These are phyloP conservation scores for Daldinia sp. DNA, from an alignment of 2,329 filamentous ascomycete genomes.

Conservation along the genomic window DNA sequence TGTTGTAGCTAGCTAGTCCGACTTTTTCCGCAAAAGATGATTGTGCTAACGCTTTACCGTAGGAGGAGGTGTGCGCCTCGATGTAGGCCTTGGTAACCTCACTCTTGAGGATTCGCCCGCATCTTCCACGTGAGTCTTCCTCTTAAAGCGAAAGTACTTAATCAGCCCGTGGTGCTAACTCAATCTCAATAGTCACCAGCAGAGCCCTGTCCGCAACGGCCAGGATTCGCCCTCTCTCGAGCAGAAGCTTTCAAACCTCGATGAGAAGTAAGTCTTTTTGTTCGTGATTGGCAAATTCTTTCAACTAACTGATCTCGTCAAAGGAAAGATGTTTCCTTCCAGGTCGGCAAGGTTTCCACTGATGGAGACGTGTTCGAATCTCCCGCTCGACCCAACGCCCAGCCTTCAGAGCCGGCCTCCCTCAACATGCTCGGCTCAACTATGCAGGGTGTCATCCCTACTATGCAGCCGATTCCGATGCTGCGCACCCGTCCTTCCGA, in stretches of 20 bases:
- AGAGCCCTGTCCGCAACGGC: conserved; percentile 14
- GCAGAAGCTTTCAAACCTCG: conserved; percentile 1
- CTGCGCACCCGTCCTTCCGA: conserved; percentile 27
- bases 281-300: background rate
- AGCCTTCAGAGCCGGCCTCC: background rate
- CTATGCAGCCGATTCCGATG: conserved; percentile 20
- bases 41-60: conserved; percentile 18
- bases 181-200: conserved; percentile 10
- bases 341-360: conserved; percentile 30
- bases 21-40: background rate
- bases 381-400: background rate
- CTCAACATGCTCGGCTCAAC: conserved; percentile 3
- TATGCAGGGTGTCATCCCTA: conserved; percentile 32
- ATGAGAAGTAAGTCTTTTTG: conserved; percentile 24
- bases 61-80: conserved; percentile 36
- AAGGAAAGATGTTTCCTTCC: conserved; percentile 32
- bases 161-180: conserved; percentile 8
- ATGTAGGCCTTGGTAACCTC: conserved; percentile 19
- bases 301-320: conserved; percentile 13
- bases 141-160: background rate
- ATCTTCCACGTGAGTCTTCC: conserved; percentile 13
- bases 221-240: background rate
- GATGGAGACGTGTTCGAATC: conserved; percentile 42
- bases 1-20: background rate
- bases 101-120: conserved; percentile 19